Percentiles rank a stretch among this genome's conserved stretches.
Evolutionary conservation across 495 filamentous ascomycete genomes (phyloP).

Genomic region (Pseudoneurospora amorphoporcata): DNA sequence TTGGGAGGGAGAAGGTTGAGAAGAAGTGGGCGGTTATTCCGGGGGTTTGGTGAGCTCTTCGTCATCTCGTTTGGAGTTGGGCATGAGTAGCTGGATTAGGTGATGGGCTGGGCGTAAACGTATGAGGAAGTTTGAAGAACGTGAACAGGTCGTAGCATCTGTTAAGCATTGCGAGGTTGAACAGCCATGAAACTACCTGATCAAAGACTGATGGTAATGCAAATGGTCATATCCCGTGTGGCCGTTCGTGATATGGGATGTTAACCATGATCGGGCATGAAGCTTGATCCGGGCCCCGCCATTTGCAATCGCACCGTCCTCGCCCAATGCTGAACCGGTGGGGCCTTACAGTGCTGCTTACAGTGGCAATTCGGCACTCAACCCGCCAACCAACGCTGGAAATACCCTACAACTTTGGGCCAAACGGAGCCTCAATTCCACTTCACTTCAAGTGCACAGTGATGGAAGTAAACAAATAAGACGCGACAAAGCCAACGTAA

Average conservation of each 20-base stretch:
- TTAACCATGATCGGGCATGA: background rate
- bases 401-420: background rate
- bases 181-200: background rate
- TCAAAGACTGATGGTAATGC: background rate
- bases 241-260: too few species aligned
- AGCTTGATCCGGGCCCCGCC: background rate
- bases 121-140: background rate
- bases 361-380: background rate
- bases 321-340: background rate
- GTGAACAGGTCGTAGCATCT: background rate
- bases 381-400: background rate
- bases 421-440: background rate
- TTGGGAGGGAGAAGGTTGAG: conserved; percentile 68
- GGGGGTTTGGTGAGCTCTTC: conserved; percentile 43
- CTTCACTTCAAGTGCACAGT: background rate
- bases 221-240: too few species aligned
- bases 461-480: background rate
- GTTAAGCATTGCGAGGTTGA: background rate
- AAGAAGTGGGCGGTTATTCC: conserved; percentile 76
- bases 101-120: background rate
- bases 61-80: background rate
- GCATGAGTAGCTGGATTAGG: background rate
- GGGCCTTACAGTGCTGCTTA: background rate
- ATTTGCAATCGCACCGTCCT: background rate
- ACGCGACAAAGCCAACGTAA: background rate